phyloP scores from a whole-genome alignment of 1,139 yeast genomes.

The Debaryomyces fabryi region DNA sequence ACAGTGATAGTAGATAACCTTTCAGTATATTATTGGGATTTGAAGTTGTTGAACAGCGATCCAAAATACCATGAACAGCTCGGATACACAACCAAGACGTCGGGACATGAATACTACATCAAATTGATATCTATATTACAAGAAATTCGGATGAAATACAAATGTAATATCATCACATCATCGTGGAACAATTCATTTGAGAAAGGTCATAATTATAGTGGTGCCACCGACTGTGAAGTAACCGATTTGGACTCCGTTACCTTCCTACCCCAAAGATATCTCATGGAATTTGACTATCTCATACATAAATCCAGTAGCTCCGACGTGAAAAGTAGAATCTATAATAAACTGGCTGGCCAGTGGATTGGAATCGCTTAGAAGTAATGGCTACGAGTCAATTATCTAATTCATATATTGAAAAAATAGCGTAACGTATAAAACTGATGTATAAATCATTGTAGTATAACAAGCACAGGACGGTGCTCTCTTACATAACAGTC shows the following conservation, averaged over 20 bases:
- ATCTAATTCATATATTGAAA: slow-evolving; percentile 4
- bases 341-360: slow-evolving; percentile 6
- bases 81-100: slow-evolving; percentile 16
- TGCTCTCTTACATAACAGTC: slow-evolving; percentile 73
- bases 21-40: slow-evolving; percentile 41
- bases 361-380: slow-evolving; percentile 9
- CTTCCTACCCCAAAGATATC: slow-evolving; percentile 19
- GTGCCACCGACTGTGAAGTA: slow-evolving; percentile 7
- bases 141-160: slow-evolving; percentile 20
- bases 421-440: slow-evolving; percentile 1
- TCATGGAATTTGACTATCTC: slow-evolving; percentile 19
- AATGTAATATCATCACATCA: slow-evolving; percentile 35
- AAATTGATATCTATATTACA: slow-evolving; percentile 18
- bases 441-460: background rate
- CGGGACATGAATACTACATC: slow-evolving; percentile 19
- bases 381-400: background rate
- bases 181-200: slow-evolving; percentile 39
- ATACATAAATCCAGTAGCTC: slow-evolving; percentile 12
- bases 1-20: slow-evolving; percentile 27
- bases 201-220: slow-evolving; percentile 27
- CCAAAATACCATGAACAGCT: slow-evolving; percentile 14
- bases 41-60: slow-evolving; percentile 20
- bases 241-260: slow-evolving; percentile 13
- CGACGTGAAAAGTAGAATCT: slow-evolving; percentile 1
- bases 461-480: background rate